Conservation (phyloP, 805 yeast species). For the Metschnikowia colocasiae region DNA sequence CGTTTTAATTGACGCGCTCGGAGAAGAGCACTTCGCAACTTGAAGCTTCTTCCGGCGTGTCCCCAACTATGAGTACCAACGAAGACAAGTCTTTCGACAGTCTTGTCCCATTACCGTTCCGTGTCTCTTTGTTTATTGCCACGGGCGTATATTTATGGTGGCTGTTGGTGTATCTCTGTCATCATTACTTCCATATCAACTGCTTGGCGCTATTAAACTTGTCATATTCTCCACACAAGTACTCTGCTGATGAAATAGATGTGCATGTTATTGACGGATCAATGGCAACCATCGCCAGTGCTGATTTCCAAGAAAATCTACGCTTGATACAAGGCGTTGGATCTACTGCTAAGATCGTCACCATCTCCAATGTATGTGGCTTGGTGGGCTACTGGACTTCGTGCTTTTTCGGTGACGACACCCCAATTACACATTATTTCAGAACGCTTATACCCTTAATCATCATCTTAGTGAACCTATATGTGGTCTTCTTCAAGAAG, state of each 20-base stretch:
- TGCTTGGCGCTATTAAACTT: slow-evolving; percentile 41
- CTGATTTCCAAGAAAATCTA: slow-evolving; percentile 30
- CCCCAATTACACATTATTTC: not conserved
- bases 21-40: not conserved
- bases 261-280: slow-evolving; percentile 29
- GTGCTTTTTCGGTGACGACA: slow-evolving; percentile 1
- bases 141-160: slow-evolving; percentile 56
- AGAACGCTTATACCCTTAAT: slow-evolving; percentile 1
- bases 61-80: not conserved
- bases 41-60: not conserved
- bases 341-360: slow-evolving; percentile 26
- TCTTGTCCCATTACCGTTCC: slow-evolving; percentile 37
- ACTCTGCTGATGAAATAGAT: slow-evolving; percentile 21
- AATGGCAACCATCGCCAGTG: slow-evolving; percentile 27
- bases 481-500: slow-evolving; percentile 17
- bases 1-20: not conserved
- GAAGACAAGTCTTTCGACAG: slow-evolving; percentile 21
- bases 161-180: slow-evolving; percentile 38
- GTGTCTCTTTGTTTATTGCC: slow-evolving; percentile 47
- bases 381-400: slow-evolving; percentile 19
- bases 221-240: slow-evolving; percentile 38
- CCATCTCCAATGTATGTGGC: slow-evolving; percentile 19
- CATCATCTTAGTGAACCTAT: not conserved
- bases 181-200: slow-evolving; percentile 39
- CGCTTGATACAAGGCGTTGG: slow-evolving; percentile 34